These are phyloP conservation scores for Tricholoma saponaceum DNA, from an alignment of 768 basidiomycete genomes.

Conservation along the genomic window DNA sequence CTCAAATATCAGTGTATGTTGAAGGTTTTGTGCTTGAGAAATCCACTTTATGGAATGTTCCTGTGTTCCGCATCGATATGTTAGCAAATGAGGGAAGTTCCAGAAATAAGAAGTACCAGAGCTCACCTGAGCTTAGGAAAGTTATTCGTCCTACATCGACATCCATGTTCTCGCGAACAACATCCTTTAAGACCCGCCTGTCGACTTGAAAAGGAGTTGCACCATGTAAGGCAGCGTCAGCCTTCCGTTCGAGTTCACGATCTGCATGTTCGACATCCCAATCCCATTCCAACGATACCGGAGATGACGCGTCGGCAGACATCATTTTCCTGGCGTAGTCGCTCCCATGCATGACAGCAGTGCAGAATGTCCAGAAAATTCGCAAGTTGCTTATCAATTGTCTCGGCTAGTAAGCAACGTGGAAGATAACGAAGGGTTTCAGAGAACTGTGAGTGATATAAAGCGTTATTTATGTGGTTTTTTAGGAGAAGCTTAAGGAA, in stretches of 20 bases:
- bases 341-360: conserved; percentile 30
- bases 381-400: neutral
- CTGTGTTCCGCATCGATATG: conserved; percentile 30
- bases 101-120: conserved; percentile 10
- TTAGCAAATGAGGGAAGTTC: conserved; percentile 8
- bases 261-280: conserved; percentile 74
- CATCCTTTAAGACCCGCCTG: conserved; percentile 67
- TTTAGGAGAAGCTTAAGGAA: neutral
- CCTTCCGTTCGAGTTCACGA: conserved; percentile 56
- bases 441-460: neutral
- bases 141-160: conserved; percentile 63
- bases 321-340: conserved; percentile 17
- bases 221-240: conserved; percentile 59
- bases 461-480: neutral
- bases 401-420: neutral
- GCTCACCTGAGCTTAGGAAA: conserved; percentile 73
- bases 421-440: neutral
- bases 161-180: conserved; percentile 68
- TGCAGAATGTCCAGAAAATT: neutral
- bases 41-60: conserved; percentile 79
- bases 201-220: conserved; percentile 73
- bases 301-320: conserved; percentile 1
- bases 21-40: neutral
- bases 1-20: conserved; percentile 4
- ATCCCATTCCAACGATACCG: conserved; percentile 52